Conservation (phyloP, 2,329 filamentous ascomycete species). For the Penicillium digitatum region DNA sequence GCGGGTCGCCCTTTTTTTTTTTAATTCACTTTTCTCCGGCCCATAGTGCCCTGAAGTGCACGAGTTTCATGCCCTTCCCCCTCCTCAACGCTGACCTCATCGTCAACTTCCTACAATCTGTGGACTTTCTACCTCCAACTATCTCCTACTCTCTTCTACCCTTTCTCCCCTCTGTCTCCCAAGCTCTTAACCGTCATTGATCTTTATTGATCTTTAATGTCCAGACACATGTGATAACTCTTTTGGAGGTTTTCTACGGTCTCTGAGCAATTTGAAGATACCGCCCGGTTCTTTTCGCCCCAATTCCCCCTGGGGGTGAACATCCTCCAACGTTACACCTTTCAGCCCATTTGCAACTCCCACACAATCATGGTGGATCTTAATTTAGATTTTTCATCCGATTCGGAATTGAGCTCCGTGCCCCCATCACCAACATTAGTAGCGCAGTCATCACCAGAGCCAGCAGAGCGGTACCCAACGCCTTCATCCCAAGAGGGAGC, state of each 20-base stretch:
- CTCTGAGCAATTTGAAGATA: constrained; percentile 8
- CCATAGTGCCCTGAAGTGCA: constrained; percentile 2
- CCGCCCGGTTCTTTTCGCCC: constrained; percentile 5
- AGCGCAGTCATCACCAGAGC: constrained; percentile 35
- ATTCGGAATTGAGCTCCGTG: constrained; percentile 43
- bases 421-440: constrained; percentile 29
- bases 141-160: constrained; percentile 22
- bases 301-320: constrained; percentile 1
- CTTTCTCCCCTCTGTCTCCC: constrained; percentile 11
- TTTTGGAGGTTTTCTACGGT: constrained; percentile 6
- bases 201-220: constrained; percentile 5
- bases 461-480: constrained; percentile 38
- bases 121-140: constrained; percentile 24
- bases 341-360: constrained; percentile 3
- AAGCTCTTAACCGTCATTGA: constrained; percentile 6
- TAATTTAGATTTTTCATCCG: constrained; percentile 28
- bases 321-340: constrained; percentile 12
- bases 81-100: constrained; percentile 23
- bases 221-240: constrained; percentile 9
- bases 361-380: constrained; percentile 23
- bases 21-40: constrained; percentile 1
- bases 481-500: constrained; percentile 40
- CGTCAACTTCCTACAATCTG: constrained; percentile 16
- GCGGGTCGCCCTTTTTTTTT: background rate
- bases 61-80: constrained; percentile 1